These are phyloP conservation scores for Boletus barrowsii DNA, from an alignment of 768 basidiomycete species.

Conservation along the genomic window DNA sequence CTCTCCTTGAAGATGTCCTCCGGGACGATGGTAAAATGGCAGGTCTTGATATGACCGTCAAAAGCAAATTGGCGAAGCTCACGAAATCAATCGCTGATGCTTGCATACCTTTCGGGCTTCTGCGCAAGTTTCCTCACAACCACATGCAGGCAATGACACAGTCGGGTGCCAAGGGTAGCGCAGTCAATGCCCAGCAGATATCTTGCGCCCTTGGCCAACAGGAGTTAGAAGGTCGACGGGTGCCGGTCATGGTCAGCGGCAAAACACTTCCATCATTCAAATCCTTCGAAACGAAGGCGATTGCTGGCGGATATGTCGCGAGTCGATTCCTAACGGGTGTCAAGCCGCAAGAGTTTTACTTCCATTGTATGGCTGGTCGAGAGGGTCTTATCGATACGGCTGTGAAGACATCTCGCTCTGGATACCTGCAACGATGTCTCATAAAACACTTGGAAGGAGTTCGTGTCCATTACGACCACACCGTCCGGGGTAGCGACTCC, in stretches of 20 bases:
- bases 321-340: conserved; percentile 98
- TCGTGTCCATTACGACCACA: conserved; percentile 96
- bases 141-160: conserved; percentile 99
- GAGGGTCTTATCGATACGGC: conserved; percentile 99
- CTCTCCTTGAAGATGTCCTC: conserved; percentile 85
- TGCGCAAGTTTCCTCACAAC: conserved; percentile 95
- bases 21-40: conserved; percentile 98
- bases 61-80: conserved; percentile 79
- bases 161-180: conserved; percentile 96
- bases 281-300: conserved; percentile 95
- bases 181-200: conserved; percentile 96
- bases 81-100: conserved; percentile 88
- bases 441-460: conserved; percentile 99
- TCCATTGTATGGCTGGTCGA: conserved; percentile 99
- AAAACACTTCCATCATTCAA: conserved; percentile 98
- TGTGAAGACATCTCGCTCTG: conserved; percentile 97
- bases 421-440: conserved; percentile 95
- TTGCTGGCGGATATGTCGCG: conserved; percentile 96
- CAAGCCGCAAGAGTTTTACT: conserved; percentile 98
- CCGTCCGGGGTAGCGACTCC: conserved; percentile 91
- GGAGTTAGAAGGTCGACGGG: conserved; percentile 96
- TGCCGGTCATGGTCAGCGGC: conserved; percentile 98
- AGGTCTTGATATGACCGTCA: conserved; percentile 89
- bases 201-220: conserved; percentile 98
- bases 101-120: conserved; percentile 80